Conservation (phyloP, 106 monocot genomes). For the Agapanthus africanus region DNA sequence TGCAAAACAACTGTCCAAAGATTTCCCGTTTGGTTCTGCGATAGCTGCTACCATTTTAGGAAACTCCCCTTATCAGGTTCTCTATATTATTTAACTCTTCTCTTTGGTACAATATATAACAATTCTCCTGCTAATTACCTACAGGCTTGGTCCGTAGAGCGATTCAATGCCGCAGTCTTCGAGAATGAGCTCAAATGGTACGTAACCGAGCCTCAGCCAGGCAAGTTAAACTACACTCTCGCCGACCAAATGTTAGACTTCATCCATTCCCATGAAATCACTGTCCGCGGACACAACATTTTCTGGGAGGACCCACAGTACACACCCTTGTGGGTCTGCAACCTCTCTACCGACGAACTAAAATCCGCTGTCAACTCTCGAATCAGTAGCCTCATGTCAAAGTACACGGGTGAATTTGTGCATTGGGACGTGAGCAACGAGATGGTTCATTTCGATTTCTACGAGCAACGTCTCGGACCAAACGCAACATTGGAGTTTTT, state of each 20-base stretch:
- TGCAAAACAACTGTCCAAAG: constrained; percentile 47
- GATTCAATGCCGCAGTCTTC: constrained; percentile 92
- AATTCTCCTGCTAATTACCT: not conserved
- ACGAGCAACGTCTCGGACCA: constrained; percentile 62
- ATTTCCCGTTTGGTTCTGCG: constrained; percentile 82
- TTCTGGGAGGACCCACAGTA: constrained; percentile 94
- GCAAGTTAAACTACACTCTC: constrained; percentile 61
- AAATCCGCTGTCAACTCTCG: constrained; percentile 51
- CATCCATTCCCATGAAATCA: constrained; percentile 48
- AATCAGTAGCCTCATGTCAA: constrained; percentile 57
- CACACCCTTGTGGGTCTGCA: constrained; percentile 74
- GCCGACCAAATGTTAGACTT: constrained; percentile 77
- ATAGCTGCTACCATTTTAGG: constrained; percentile 69
- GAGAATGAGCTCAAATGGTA: constrained; percentile 99
- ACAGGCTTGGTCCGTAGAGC: constrained; percentile 70
- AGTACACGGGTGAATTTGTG: constrained; percentile 84
- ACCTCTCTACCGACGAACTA: constrained; percentile 56
- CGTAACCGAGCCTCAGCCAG: constrained; percentile 62
- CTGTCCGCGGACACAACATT: constrained; percentile 85
- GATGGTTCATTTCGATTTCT: constrained; percentile 95
- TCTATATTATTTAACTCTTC: too few relatives aligned
- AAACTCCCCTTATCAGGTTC: constrained; percentile 72
- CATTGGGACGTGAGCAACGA: constrained; percentile 99
- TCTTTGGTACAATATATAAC: too few relatives aligned
- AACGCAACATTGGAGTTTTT: constrained; percentile 70